These are phyloP conservation scores for Malus asiatica DNA, from an alignment of 306 rosid species.

Conservation along the genomic window DNA sequence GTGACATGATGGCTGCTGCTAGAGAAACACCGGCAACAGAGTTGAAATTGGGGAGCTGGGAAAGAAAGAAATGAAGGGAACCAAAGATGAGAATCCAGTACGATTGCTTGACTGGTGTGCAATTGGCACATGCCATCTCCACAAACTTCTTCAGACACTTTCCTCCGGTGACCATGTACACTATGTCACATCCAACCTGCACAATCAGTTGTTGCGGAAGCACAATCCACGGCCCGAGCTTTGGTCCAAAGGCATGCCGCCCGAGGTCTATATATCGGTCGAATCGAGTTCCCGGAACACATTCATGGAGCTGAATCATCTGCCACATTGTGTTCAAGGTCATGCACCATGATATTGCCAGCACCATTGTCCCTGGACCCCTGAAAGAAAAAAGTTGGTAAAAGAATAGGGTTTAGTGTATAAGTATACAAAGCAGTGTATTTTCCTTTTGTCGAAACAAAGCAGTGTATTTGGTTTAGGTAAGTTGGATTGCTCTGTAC, in stretches of 20 bases:
- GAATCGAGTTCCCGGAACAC: conserved; percentile 79
- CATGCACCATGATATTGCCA: conserved; percentile 67
- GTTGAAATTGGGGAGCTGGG: conserved; percentile 92
- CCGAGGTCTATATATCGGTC: conserved; percentile 87
- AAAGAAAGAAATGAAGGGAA: conserved; percentile 70
- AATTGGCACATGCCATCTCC: conserved; percentile 79
- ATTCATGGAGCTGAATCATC: conserved; percentile 90
- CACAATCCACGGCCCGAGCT: conserved; percentile 87
- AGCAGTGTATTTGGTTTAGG: neutral
- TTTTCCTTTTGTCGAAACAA: neutral
- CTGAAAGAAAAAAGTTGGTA: conserved; percentile 27
- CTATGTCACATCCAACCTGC: conserved; percentile 90
- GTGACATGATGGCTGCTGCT: conserved; percentile 93
- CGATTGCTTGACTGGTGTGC: conserved; percentile 62
- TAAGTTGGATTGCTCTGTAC: conserved; percentile 23
- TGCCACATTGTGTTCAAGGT: conserved; percentile 94
- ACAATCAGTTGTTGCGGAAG: conserved; percentile 83
- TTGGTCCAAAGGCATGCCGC: conserved; percentile 74
- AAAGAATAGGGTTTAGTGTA: neutral
- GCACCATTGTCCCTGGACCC: conserved; percentile 73
- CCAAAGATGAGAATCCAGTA: conserved; percentile 91
- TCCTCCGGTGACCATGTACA: conserved; percentile 90
- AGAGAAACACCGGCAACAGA: conserved; percentile 88
- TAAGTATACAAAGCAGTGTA: neutral
- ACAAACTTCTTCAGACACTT: conserved; percentile 76